Conservation (phyloP, 164 flowering plant genomes). For the Cinnamomum chago region DNA sequence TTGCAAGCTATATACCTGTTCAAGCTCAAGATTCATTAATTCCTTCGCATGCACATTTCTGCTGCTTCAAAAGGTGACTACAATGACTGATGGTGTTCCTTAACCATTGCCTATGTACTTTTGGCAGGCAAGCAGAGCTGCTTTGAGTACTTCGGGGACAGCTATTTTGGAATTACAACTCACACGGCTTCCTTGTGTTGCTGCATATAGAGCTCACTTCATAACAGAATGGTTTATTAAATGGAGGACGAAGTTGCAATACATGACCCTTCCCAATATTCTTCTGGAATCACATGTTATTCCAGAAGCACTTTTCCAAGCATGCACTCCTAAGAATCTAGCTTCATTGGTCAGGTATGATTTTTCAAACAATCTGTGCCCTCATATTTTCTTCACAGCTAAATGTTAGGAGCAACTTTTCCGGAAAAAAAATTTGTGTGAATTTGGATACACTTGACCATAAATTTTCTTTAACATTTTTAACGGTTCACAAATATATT, state of each 20-base stretch:
- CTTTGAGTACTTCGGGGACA: constrained; percentile 89
- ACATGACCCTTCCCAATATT: constrained; percentile 89
- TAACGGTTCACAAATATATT: not conserved
- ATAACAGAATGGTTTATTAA: constrained; percentile 78
- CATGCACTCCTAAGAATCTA: constrained; percentile 58
- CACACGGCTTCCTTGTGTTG: constrained; percentile 79
- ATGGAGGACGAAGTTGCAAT: constrained; percentile 62
- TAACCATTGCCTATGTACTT: not conserved
- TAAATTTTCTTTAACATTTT: not conserved
- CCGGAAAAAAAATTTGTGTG: no score
- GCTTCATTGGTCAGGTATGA: constrained; percentile 54
- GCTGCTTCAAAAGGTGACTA: not conserved
- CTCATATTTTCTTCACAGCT: no score
- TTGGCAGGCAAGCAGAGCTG: constrained; percentile 82
- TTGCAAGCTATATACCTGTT: not conserved
- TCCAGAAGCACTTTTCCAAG: constrained; percentile 82
- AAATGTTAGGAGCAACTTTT: not conserved
- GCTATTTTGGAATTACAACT: constrained; percentile 89
- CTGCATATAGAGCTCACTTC: constrained; percentile 84
- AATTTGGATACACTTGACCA: not conserved
- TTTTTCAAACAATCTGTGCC: not conserved
- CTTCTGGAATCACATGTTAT: constrained; percentile 67
- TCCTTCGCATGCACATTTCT: not conserved
- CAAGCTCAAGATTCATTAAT: not conserved
- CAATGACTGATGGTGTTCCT: not conserved